Evolutionary conservation across 23 red algal genomes (phyloP), one percentile per base, ranked within the genome.

Genomic region (Gracilaria caudata): DNA sequence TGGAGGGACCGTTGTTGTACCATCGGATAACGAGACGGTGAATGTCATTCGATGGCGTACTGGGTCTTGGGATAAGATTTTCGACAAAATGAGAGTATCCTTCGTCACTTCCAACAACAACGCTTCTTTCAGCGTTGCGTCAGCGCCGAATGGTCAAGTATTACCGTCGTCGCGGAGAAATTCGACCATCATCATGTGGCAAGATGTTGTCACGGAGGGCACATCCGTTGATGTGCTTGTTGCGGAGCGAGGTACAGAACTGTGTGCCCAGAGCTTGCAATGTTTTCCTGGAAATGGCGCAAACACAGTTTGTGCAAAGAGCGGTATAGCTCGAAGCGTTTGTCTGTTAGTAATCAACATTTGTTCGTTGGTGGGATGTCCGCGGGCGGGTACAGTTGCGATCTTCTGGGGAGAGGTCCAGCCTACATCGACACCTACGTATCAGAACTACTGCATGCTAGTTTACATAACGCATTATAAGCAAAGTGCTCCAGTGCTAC

Each of bases 41-140:
- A 80, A 80, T 57, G 51, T 80, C 17, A 54, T 80, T 7, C 41
- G 76, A 30, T 80, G 76, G 76, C 40, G 76, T 10, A 55, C 76
- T 14, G 76, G 76, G 12, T 23, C 40, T 16, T 80, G 76, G 76
- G 76, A 80, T 17, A 14, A 80, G 76, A 0, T 20, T 23, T 57
- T 80, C 76, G 45, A 80, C 76, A 80, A 55, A 51, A 51, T 80
- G 76, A 38, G 76, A 19, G 49, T 80, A 8, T n/a, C 10, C 13
- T 55, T 80, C 0, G 30, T 57, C 28, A 80, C 40, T 16, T 10
- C 76, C 59, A 24, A 24, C n/a, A 24, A 20, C 9, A 64, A 64
- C 59, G 59, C 59, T 28, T 64, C 59, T 7, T 24, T 64, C 7
- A 64, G 59, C 59, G 59, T 64, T 7, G 59, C 20, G 59, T 7